A percentile compares a stretch with the other conserved stretches of the same genome.
Conservation (phyloP, 1,284 basidiomycete genomes). For the Tilletiaria anomala region DNA sequence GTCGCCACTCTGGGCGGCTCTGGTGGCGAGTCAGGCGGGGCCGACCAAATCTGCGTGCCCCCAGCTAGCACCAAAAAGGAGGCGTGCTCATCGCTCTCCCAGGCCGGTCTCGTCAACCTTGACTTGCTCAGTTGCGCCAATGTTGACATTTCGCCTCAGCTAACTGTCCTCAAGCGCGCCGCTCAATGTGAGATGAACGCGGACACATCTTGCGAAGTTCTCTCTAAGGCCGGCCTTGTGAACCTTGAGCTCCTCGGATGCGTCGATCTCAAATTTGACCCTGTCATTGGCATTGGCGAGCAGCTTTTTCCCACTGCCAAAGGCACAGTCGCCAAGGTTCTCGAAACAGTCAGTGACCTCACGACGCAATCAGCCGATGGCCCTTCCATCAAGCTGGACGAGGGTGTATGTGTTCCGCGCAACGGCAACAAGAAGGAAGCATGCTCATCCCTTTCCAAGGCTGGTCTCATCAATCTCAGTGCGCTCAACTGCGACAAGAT, state of each 20-base stretch:
- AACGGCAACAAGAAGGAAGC: background rate
- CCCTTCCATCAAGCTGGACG: background rate
- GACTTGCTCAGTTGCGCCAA: slow-evolving; percentile 1
- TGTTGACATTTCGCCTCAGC: background rate
- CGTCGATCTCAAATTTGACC: background rate
- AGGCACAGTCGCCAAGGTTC: background rate
- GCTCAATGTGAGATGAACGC: no score
- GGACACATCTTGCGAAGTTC: no score
- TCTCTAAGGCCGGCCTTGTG: no score
- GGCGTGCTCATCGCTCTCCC: background rate
- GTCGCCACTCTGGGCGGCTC: no score
- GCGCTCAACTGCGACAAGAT: background rate
- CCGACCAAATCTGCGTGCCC: no score
- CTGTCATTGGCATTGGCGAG: slow-evolving; percentile 1
- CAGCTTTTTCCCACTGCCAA: background rate
- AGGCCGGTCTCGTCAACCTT: slow-evolving; percentile 2
- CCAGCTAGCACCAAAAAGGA: background rate
- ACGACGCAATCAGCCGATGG: background rate
- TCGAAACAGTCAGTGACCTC: background rate
- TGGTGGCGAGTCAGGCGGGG: no score
- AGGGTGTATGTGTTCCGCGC: no score
- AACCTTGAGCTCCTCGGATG: slow-evolving; percentile 2
- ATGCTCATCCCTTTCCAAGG: background rate
- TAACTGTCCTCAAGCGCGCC: no score
- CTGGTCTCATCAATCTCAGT: background rate